Evolutionary conservation across 2,329 filamentous ascomycete species (phyloP), one percentile per base, ranked within the genome.

Genomic region (Juglanconis oblonga): DNA sequence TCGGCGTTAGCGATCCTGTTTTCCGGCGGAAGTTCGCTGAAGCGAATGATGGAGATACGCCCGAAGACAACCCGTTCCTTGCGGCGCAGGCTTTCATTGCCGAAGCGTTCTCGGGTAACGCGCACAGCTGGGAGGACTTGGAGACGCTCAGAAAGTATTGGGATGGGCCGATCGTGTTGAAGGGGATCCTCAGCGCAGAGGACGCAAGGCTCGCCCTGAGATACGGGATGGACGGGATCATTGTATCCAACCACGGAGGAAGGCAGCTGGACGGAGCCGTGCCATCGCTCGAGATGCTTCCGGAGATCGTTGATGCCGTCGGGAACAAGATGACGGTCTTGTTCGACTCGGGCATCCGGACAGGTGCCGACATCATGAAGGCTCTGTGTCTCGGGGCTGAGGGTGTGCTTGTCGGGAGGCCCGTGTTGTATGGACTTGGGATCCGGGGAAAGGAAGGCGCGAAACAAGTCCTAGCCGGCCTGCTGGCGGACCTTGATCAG

Each of bases 1-100:
- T 87, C 2, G 88, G 87, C 1, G 86, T 91, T 64, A 79, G 79
- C 1, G 88, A 92, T 67, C 87, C 87, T 0, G 85, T 87, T 0
- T 91, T 89, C 70, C 77, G 82, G 14, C 72, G 74, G 35, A 81
- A 82, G 53, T 86, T 86, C 67, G 78, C 81, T 44, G 77, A 78
- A 64, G 74, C 76, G 51, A 73, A 71, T n/a, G 79, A 76, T 38
- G 80, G 78, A 0, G 74, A 72, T 2, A 71, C 71, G n/a, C 72
- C 75, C 45, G 79, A 84, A 68, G 77, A 82, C 7, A 79, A 81
- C 58, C 68, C 78, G 8, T 48, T 78, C 0, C 69, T 74, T n/a
- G 85, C 85, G 1, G 79, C 79, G 4, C 68, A 73, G 13, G 76
- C 78, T 53, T 88, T 85, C 84, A 74, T 79, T 33, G 68, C 72